Base-by-base conservation (phyloP, 192 early-diverging fungal species). In the Coemansia sp. region DNA sequence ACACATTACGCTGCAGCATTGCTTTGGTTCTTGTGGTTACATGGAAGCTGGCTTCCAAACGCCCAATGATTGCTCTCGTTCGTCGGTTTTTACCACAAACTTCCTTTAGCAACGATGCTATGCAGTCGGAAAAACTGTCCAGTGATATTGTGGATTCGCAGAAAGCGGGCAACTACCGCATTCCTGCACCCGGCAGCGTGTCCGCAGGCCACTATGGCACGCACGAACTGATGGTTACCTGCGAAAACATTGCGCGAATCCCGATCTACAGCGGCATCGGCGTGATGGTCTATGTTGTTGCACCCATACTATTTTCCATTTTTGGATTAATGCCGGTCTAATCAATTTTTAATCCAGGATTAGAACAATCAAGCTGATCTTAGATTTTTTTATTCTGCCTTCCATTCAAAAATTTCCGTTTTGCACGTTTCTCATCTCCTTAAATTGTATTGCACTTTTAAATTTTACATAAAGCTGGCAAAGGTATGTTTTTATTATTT, bases 1-100 rank as follows among this genome's bases (percentile, higher is more conserved):
- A 72, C 45, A n/a, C 48, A 22, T 3, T 69, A 11, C 79, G 79
- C 49, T 66, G 62, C 43, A 30, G 57, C 27, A 58, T 74, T 17
- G 27, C 44, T 37, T n/a, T 81, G 7, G 62, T 12, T 9, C 40
- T 78, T 15, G 51, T 74, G 25, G 57, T 81, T 22, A 40, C 25
- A 8, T 81, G 80, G 80, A 81, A 81, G 55, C 24, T 69, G 33
- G 22, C 40, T 3, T 77, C 80, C 23, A 77, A 81, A 47, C 57
- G 66, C 1, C 17, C 62, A 12, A 39, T 74, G 27, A 22, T 52
- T 6, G 22, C 57, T 9, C 24, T 70, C 11, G 55, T 73, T n/a
- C 56, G 46, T n/a, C 45, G 21, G 21, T 22, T 65, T 27, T 40
- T 61, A 9, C 18, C 38, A 2, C 9, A 8, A 37, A 23, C 17